These are phyloP conservation scores for Eustoma russellianum DNA, from an alignment of 257 asterid genomes.

Conservation along the genomic window DNA sequence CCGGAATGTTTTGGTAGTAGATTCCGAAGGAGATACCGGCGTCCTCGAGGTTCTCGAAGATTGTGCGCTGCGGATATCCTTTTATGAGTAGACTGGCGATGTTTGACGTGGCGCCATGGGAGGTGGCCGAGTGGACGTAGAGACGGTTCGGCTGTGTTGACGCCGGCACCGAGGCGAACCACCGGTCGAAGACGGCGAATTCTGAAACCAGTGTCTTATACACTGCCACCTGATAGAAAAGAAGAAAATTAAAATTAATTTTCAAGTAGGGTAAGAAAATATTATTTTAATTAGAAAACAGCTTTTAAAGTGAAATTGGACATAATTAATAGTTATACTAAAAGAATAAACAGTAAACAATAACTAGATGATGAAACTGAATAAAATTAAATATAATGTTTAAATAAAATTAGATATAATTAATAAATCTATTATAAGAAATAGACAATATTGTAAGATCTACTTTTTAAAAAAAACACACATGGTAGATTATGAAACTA, in stretches of 20 bases:
- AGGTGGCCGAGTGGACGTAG: conserved; percentile 84
- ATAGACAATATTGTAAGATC: too few species aligned
- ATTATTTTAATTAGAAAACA: not conserved
- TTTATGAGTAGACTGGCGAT: conserved; percentile 30
- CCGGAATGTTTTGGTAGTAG: conserved; percentile 73
- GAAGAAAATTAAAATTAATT: not conserved
- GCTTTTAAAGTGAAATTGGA: not conserved
- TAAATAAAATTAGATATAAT: too few species aligned
- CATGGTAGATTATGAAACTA: too few species aligned
- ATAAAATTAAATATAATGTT: too few species aligned
- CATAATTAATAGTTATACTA: too few species aligned
- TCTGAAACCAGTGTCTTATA: conserved; percentile 60
- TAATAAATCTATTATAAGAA: too few species aligned
- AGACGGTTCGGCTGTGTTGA: conserved; percentile 91
- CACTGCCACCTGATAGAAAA: conserved; percentile 39
- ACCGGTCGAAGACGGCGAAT: conserved; percentile 79
- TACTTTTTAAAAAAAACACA: too few species aligned
- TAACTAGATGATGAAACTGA: too few species aligned
- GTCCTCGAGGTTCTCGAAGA: conserved; percentile 57
- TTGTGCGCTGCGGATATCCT: conserved; percentile 82
- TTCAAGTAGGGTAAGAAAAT: too few species aligned
- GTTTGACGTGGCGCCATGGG: conserved; percentile 90
- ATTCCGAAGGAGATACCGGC: conserved; percentile 55
- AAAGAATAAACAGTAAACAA: too few species aligned
- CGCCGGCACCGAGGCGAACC: conserved; percentile 94